A percentile compares a stretch with the other conserved stretches of the same genome.
phyloP scores from a whole-genome alignment of 2,329 filamentous ascomycete genomes.

The Fusarium scirpi region DNA sequence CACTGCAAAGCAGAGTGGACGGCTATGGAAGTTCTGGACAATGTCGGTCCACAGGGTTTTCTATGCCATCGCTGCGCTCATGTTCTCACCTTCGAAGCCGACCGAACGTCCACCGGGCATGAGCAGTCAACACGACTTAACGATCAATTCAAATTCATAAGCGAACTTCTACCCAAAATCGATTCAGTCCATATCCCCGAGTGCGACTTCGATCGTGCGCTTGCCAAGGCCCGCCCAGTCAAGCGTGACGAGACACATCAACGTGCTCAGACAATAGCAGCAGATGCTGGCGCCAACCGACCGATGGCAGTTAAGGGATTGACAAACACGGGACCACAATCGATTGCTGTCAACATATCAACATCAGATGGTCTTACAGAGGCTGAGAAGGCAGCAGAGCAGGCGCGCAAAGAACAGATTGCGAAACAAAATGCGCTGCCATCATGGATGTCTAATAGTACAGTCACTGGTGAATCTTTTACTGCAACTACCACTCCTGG shows the following conservation, averaged over 20 bases:
- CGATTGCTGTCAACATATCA: conserved; percentile 77
- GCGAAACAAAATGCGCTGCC: conserved; percentile 77
- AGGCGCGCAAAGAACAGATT: conserved; percentile 72
- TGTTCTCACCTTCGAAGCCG: conserved; percentile 72
- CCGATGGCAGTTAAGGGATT: conserved; percentile 78
- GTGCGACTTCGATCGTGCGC: conserved; percentile 78
- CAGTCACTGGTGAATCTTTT: conserved; percentile 74
- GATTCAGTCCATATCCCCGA: conserved; percentile 80
- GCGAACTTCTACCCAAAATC: conserved; percentile 80
- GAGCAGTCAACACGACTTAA: conserved; percentile 81
- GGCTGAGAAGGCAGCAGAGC: conserved; percentile 74
- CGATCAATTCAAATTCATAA: conserved; percentile 82
- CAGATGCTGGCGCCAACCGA: conserved; percentile 64
- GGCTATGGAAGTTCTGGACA: conserved; percentile 87
- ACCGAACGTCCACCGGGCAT: conserved; percentile 76
- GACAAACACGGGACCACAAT: conserved; percentile 73
- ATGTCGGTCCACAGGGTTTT: conserved; percentile 77
- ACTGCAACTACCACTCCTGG: conserved; percentile 48
- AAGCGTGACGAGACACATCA: conserved; percentile 76
- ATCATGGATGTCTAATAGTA: conserved; percentile 78
- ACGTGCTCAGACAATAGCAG: conserved; percentile 68
- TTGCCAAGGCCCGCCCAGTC: conserved; percentile 72
- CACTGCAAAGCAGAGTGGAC: conserved; percentile 90
- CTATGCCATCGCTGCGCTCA: conserved; percentile 82
- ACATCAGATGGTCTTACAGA: conserved; percentile 74